Evolutionary conservation across 1,139 yeast species (phyloP).

Genomic region (Yamadazyma triangularis): DNA sequence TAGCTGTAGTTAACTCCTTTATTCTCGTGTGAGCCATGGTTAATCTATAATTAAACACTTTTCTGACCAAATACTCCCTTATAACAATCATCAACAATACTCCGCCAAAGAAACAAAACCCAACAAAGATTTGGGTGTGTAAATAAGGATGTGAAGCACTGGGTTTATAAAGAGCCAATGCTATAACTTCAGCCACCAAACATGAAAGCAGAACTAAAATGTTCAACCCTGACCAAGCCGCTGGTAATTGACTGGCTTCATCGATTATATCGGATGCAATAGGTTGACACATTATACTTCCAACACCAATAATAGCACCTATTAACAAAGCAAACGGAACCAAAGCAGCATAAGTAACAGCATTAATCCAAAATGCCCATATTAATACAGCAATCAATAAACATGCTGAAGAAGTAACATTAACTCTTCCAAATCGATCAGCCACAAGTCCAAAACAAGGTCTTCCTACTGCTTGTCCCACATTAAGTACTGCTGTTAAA

Average conservation of each 20-base stretch:
- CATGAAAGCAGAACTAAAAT: slow-evolving; percentile 41
- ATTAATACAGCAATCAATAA: slow-evolving; percentile 29
- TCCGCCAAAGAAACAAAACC: slow-evolving; percentile 38
- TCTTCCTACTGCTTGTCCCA: slow-evolving; percentile 63
- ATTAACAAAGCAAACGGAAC: slow-evolving; percentile 49
- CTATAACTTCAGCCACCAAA: slow-evolving; percentile 48
- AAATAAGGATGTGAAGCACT: slow-evolving; percentile 41
- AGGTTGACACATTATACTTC: slow-evolving; percentile 58
- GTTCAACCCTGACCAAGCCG: slow-evolving; percentile 60
- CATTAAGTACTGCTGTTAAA: slow-evolving; percentile 58
- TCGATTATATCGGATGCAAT: slow-evolving; percentile 54
- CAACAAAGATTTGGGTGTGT: slow-evolving; percentile 59
- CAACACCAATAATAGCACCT: slow-evolving; percentile 60
- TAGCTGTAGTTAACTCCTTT: slow-evolving; percentile 4
- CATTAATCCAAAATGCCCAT: slow-evolving; percentile 54
- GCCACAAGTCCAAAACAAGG: slow-evolving; percentile 57
- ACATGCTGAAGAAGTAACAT: slow-evolving; percentile 37
- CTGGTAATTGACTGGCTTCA: slow-evolving; percentile 42
- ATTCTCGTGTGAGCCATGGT: slow-evolving; percentile 2
- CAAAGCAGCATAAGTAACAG: slow-evolving; percentile 46
- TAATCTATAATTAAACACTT: slow-evolving; percentile 12
- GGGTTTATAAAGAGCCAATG: slow-evolving; percentile 34
- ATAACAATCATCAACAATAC: slow-evolving; percentile 23
- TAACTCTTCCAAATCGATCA: slow-evolving; percentile 56
- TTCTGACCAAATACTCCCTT: slow-evolving; percentile 27